Conservation (phyloP, 768 basidiomycete genomes). For the Tylopilus rubrobrunneus region DNA sequence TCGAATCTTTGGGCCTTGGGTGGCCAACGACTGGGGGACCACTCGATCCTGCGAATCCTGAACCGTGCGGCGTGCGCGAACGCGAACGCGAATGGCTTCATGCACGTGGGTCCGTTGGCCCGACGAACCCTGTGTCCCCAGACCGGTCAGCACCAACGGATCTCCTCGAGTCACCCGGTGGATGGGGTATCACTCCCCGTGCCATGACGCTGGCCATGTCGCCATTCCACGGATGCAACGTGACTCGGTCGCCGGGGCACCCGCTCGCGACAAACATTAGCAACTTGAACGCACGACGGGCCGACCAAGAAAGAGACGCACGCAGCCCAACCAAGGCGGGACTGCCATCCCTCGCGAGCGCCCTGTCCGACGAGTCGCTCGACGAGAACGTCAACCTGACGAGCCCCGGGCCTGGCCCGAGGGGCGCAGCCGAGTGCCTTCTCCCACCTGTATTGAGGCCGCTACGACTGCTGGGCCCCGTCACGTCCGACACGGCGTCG, state of each 20-base stretch:
- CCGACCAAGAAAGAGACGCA: neutral
- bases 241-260: neutral
- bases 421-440: constrained; percentile 3
- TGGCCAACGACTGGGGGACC: constrained; percentile 27
- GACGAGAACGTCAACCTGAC: constrained; percentile 12
- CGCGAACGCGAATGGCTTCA: neutral
- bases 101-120: neutral
- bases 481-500: neutral
- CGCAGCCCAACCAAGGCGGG: neutral
- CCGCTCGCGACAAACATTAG: neutral
- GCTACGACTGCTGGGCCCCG: constrained; percentile 17
- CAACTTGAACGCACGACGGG: neutral
- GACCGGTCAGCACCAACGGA: neutral
- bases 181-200: constrained; percentile 1
- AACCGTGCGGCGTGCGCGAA: constrained; percentile 12
- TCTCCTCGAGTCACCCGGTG: neutral
- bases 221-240: neutral
- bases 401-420: neutral
- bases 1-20: neutral
- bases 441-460: constrained; percentile 22
- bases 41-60: constrained; percentile 22
- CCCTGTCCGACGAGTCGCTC: constrained; percentile 17
- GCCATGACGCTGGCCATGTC: neutral
- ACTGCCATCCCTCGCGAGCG: constrained; percentile 17
- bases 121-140: constrained; percentile 2